Evolutionary conservation across 2,329 filamentous ascomycete genomes (phyloP).

Genomic region (Epichloe amarillans): DNA sequence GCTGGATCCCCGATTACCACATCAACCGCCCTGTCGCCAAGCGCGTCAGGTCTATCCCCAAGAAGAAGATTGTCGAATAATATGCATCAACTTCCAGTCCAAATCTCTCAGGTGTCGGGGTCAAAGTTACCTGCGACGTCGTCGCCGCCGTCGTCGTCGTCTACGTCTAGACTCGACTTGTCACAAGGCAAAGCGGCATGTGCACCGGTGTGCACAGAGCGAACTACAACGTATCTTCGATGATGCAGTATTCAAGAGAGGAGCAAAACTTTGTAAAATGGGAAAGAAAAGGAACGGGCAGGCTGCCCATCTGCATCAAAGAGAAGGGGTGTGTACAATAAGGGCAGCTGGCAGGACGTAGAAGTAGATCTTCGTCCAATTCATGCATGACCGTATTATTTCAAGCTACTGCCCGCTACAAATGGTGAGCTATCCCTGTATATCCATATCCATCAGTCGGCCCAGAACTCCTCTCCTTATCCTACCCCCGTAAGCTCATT

Average conservation of each 20-base stretch:
- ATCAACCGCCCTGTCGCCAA: conserved; percentile 70
- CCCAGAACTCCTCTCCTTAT: neutral
- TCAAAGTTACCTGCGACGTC: no score
- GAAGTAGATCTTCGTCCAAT: neutral
- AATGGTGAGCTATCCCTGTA: no score
- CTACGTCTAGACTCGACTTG: no score
- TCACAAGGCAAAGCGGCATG: no score
- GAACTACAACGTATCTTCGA: no score
- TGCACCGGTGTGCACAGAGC: no score
- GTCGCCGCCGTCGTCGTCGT: no score
- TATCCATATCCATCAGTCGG: neutral
- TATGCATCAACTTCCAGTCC: neutral
- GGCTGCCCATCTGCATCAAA: neutral
- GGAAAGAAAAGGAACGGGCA: neutral
- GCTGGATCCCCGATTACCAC: conserved; percentile 86
- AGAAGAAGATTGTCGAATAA: conserved; percentile 25
- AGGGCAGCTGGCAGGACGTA: neutral
- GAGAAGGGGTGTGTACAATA: neutral
- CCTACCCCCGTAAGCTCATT: neutral
- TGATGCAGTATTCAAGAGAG: no score
- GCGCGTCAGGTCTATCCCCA: conserved; percentile 48
- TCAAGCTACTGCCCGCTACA: no score
- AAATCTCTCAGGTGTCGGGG: neutral
- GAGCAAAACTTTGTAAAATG: no score
- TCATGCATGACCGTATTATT: no score